phyloP scores from a whole-genome alignment of 2,329 filamentous ascomycete species.

The Cercospora brassicicola region DNA sequence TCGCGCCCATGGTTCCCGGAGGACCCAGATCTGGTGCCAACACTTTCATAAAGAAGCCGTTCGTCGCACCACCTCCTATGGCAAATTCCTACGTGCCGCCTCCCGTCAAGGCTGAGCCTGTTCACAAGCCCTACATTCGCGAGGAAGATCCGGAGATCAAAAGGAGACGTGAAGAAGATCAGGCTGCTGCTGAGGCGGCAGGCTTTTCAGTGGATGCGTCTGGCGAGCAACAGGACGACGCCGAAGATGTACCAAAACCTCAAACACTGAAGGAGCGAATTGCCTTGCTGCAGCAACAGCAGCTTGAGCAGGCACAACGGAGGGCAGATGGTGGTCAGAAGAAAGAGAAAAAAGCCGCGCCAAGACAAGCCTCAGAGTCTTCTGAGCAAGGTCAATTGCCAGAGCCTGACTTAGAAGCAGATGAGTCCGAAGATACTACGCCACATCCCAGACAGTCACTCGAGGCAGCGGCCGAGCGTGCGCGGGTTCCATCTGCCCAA shows the following conservation, averaged over 20 bases:
- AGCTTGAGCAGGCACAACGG: conserved; percentile 81
- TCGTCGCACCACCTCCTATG: conserved; percentile 91
- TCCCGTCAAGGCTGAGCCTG: conserved; percentile 61
- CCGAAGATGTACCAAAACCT: conserved; percentile 83
- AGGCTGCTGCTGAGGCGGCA: conserved; percentile 67
- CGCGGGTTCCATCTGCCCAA: conserved; percentile 40
- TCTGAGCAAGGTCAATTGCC: conserved; percentile 37
- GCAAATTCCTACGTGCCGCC: conserved; percentile 86
- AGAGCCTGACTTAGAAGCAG: conserved; percentile 41
- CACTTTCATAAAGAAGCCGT: conserved; percentile 91
- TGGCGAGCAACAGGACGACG: conserved; percentile 52
- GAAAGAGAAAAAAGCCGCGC: conserved; percentile 69
- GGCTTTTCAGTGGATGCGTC: conserved; percentile 51
- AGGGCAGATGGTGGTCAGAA: conserved; percentile 76
- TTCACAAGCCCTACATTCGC: conserved; percentile 75
- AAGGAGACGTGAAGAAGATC: conserved; percentile 65
- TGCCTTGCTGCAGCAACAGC: conserved; percentile 88
- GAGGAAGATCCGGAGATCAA: conserved; percentile 75
- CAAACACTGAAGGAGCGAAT: conserved; percentile 94
- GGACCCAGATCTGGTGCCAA: conserved; percentile 56
- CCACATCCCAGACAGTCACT: conserved; percentile 42
- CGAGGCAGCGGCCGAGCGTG: conserved; percentile 40
- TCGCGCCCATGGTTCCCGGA: conserved; percentile 84
- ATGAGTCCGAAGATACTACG: conserved; percentile 33
- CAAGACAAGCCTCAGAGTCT: conserved; percentile 64